These are phyloP conservation scores for Avena atlantica DNA, from an alignment of 176 grass and related monocot genomes.

Conservation along the genomic window DNA sequence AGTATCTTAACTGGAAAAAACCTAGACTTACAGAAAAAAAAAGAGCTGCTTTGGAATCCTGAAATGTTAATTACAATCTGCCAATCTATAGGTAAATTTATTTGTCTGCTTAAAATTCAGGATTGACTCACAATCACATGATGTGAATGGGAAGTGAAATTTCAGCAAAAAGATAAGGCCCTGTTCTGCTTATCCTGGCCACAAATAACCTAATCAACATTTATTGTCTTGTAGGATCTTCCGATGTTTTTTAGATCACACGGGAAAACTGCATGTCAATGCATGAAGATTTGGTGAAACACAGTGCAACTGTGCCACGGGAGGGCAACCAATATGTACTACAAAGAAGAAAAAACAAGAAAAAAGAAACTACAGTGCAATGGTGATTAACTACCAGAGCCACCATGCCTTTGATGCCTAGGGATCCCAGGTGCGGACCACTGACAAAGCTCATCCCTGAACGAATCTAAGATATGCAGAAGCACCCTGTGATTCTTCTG, in stretches of 20 bases:
- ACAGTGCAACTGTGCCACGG: neutral
- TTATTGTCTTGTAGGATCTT: constrained; percentile 4
- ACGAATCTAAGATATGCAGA: neutral
- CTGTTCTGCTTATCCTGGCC: constrained; percentile 6
- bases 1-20: neutral
- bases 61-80: neutral
- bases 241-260: neutral
- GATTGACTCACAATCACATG: constrained; percentile 4
- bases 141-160: constrained; percentile 21
- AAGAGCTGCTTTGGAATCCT: constrained; percentile 22
- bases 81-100: neutral
- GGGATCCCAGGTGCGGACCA: neutral
- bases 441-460: neutral
- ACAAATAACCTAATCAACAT: constrained; percentile 10
- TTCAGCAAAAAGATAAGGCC: neutral
- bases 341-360: neutral
- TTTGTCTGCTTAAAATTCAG: constrained; percentile 27
- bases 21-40: neutral
- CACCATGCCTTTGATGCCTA: constrained; percentile 1
- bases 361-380: neutral
- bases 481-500: neutral
- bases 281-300: neutral
- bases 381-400: constrained; percentile 3
- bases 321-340: neutral
- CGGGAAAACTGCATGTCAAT: neutral